These are phyloP conservation scores for Xylariaceae sp. DNA, from an alignment of 2,329 filamentous ascomycete genomes.

Conservation along the genomic window DNA sequence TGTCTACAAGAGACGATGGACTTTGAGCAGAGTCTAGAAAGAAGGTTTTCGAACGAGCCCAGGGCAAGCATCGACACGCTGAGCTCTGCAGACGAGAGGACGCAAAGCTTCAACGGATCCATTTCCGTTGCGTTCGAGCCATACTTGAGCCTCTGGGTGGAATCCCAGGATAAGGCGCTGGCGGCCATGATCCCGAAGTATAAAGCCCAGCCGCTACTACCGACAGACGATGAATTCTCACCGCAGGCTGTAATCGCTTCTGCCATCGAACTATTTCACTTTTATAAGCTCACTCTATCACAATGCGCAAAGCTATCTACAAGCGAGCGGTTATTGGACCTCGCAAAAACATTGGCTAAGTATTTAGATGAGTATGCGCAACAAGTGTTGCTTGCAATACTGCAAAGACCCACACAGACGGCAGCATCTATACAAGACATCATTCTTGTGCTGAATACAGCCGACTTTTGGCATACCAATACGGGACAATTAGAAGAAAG, in stretches of 20 bases:
- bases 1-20: slow-evolving; percentile 96
- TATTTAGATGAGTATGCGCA: slow-evolving; percentile 96
- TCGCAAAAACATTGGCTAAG: slow-evolving; percentile 85
- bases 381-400: slow-evolving; percentile 80
- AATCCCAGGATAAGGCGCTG: slow-evolving; percentile 90
- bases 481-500: slow-evolving; percentile 94
- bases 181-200: slow-evolving; percentile 87
- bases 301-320: slow-evolving; percentile 97
- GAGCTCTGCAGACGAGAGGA: slow-evolving; percentile 76
- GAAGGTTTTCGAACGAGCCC: slow-evolving; percentile 75
- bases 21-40: slow-evolving; percentile 92
- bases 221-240: slow-evolving; percentile 89
- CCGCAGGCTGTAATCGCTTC: slow-evolving; percentile 88
- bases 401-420: slow-evolving; percentile 62
- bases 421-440: slow-evolving; percentile 72
- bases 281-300: slow-evolving; percentile 89
- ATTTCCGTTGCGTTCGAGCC: slow-evolving; percentile 98
- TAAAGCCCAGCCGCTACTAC: slow-evolving; percentile 78
- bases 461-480: slow-evolving; percentile 95
- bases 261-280: slow-evolving; percentile 95
- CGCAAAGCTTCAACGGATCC: slow-evolving; percentile 82
- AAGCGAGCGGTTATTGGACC: slow-evolving; percentile 81
- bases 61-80: slow-evolving; percentile 90
- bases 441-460: slow-evolving; percentile 90
- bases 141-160: slow-evolving; percentile 95